Evolutionary conservation across 352 stramenopile species (phyloP).

Genomic region (Pythium myriotylum): DNA sequence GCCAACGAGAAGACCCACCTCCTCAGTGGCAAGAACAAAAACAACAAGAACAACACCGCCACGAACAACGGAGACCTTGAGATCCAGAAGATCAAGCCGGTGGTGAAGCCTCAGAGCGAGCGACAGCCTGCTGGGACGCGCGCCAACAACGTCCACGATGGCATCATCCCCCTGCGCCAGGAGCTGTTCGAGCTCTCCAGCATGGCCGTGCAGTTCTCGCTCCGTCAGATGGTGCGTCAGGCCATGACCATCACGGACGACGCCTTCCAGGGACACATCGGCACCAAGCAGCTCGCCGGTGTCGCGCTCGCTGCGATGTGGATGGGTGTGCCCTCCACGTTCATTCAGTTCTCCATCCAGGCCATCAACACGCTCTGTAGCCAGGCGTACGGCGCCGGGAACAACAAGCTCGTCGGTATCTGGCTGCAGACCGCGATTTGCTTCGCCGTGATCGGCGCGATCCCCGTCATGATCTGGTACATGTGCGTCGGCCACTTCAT

Average conservation of each 20-base stretch:
- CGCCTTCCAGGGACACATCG: constrained; percentile 49
- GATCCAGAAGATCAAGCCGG: constrained; percentile 26
- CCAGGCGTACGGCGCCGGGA: constrained; percentile 56
- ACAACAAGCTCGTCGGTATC: constrained; percentile 49
- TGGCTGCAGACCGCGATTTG: constrained; percentile 57
- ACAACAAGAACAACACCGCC: no score
- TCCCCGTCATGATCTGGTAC: constrained; percentile 54
- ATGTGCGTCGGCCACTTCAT: constrained; percentile 47
- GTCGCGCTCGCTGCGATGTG: constrained; percentile 48
- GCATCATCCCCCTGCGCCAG: constrained; percentile 35
- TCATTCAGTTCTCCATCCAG: constrained; percentile 53
- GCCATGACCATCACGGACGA: constrained; percentile 51
- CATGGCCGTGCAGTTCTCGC: constrained; percentile 47
- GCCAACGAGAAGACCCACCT: constrained; percentile 27
- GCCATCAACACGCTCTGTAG: constrained; percentile 54
- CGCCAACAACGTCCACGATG: constrained; percentile 7
- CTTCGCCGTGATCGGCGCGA: constrained; percentile 35
- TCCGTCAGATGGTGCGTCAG: constrained; percentile 49
- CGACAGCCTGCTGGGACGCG: no score
- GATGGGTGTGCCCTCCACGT: constrained; percentile 48
- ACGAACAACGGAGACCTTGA: constrained; percentile 19
- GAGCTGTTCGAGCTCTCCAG: constrained; percentile 42
- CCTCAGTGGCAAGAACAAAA: constrained; percentile 8
- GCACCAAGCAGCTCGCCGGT: constrained; percentile 48
- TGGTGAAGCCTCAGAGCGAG: no score